Evolutionary conservation across 345 rosid species (phyloP).

Genomic region (Syzygium oleosum): DNA sequence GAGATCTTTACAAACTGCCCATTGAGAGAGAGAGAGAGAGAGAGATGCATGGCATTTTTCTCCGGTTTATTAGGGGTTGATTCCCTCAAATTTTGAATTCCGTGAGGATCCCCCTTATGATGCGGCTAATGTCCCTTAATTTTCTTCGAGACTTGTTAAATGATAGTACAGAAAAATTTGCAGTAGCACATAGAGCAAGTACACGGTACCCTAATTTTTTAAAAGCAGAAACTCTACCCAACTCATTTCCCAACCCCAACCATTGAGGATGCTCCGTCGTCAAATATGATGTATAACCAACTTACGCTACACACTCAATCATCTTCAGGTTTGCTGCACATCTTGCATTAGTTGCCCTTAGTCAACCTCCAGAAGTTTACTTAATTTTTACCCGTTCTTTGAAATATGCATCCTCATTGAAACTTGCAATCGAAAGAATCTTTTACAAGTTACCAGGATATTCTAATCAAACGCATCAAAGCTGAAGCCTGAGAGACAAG

Average conservation of each 20-base stretch:
- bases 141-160: neutral
- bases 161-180: neutral
- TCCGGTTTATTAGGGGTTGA: neutral
- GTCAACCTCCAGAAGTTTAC: neutral
- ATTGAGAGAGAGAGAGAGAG: neutral
- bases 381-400: neutral
- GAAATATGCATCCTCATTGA: neutral
- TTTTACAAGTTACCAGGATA: neutral
- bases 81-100: neutral
- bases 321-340: neutral
- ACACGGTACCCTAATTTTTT: neutral
- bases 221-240: neutral
- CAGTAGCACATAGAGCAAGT: neutral
- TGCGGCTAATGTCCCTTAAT: neutral
- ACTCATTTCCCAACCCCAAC: neutral
- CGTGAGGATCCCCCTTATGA: neutral
- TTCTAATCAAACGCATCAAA: neutral
- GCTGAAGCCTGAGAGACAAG: neutral
- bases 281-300: neutral
- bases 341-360: neutral
- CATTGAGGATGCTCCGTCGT: neutral
- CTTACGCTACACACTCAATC: neutral
- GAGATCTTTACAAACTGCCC: neutral
- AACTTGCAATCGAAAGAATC: neutral
- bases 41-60: neutral